Evolutionary conservation across 2,329 filamentous ascomycete species (phyloP).

Genomic region (Mariannaea sp.): DNA sequence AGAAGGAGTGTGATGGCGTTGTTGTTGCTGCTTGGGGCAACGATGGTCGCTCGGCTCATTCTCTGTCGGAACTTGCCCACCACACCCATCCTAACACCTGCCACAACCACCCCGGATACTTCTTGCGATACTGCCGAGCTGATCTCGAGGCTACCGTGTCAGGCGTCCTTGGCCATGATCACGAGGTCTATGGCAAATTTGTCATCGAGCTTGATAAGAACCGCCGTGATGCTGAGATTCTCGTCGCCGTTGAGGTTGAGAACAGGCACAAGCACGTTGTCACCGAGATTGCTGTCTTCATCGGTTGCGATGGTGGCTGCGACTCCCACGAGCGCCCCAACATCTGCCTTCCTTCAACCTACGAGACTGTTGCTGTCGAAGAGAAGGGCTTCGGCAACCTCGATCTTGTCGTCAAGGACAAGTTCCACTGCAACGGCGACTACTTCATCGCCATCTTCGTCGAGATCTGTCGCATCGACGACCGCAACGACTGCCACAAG

Average conservation of each 20-base stretch:
- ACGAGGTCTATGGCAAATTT: slow-evolving; percentile 22
- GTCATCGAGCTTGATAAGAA: slow-evolving; percentile 26
- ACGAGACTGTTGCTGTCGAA: slow-evolving; percentile 24
- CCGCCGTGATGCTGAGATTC: slow-evolving; percentile 12
- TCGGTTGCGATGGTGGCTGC: slow-evolving; percentile 23
- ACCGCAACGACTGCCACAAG: slow-evolving; percentile 12
- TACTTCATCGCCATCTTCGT: slow-evolving; percentile 35
- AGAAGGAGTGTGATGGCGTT: slow-evolving; percentile 19
- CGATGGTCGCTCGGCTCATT: slow-evolving; percentile 9
- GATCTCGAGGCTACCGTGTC: slow-evolving; percentile 24
- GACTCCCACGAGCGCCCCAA: slow-evolving; percentile 18
- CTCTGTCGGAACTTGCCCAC: slow-evolving; percentile 17
- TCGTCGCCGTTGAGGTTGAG: slow-evolving; percentile 23
- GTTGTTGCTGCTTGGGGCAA: slow-evolving; percentile 18
- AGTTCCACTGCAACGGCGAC: slow-evolving; percentile 30
- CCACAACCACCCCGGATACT: slow-evolving; percentile 23
- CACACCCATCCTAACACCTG: slow-evolving; percentile 27
- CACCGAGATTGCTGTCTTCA: slow-evolving; percentile 21
- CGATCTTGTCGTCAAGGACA: slow-evolving; percentile 28
- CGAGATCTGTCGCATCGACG: slow-evolving; percentile 29
- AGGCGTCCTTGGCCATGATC: slow-evolving; percentile 14
- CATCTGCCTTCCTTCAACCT: slow-evolving; percentile 32
- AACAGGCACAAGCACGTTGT: slow-evolving; percentile 21
- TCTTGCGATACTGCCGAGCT: slow-evolving; percentile 17
- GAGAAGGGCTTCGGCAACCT: slow-evolving; percentile 28